Conservation (phyloP, 2,329 filamentous ascomycete species). For the Fusarium tanahbumbuense region DNA sequence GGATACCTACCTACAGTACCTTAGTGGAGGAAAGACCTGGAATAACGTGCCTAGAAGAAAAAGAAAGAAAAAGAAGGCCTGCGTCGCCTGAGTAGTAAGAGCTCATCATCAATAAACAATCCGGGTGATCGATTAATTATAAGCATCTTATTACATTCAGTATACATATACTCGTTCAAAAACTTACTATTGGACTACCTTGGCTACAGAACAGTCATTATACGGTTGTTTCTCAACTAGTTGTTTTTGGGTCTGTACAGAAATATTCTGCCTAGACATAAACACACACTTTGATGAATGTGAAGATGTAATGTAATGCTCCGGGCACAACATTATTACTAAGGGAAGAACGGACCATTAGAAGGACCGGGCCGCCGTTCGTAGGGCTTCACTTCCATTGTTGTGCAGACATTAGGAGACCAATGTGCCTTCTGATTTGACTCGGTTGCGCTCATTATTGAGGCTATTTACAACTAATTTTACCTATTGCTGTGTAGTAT, state of each 20-base stretch:
- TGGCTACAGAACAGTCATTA: background rate
- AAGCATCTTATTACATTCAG: background rate
- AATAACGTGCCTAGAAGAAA: background rate
- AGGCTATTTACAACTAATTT: conserved; percentile 28
- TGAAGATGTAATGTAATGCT: background rate
- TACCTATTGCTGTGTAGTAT: background rate
- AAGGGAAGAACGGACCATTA: conserved; percentile 12
- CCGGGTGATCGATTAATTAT: background rate
- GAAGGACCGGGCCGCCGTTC: conserved; percentile 34
- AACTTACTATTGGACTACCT: background rate
- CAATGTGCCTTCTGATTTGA: conserved; percentile 1
- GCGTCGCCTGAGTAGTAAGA: background rate
- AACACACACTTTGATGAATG: background rate
- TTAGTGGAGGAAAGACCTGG: conserved; percentile 13
- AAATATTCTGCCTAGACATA: background rate
- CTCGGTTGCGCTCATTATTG: conserved; percentile 10
- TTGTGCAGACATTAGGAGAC: background rate
- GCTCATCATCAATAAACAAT: background rate
- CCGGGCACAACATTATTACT: background rate
- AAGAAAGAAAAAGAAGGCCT: background rate
- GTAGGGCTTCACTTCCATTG: conserved; percentile 16
- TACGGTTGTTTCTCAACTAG: background rate
- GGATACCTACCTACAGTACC: too few relatives aligned
- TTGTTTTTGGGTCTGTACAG: background rate
- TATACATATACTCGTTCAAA: background rate